phyloP scores from a whole-genome alignment of 768 basidiomycete genomes.

The Lentinula sp. region DNA sequence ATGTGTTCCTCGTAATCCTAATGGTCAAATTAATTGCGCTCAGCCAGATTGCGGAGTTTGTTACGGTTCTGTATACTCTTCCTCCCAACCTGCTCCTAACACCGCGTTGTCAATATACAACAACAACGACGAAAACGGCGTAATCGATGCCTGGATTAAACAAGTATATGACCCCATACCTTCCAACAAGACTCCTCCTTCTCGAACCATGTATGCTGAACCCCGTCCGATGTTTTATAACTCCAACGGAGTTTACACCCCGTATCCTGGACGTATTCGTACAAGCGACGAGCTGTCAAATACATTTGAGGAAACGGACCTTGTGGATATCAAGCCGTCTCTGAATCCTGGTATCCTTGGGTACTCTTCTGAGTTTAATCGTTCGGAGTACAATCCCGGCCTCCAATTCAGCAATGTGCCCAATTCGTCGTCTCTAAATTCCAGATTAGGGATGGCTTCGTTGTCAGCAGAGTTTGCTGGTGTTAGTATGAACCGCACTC shows the following conservation, averaged over 20 bases:
- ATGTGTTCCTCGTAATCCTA: slow-evolving; percentile 21
- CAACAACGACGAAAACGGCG: background rate
- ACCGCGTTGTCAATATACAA: slow-evolving; percentile 27
- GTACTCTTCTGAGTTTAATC: background rate
- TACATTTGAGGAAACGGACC: background rate
- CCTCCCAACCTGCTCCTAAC: slow-evolving; percentile 26
- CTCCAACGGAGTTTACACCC: background rate
- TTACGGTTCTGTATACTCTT: slow-evolving; percentile 54
- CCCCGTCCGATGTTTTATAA: background rate
- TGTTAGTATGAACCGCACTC: background rate
- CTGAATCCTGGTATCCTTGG: background rate
- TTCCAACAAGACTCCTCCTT: background rate
- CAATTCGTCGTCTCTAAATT: background rate
- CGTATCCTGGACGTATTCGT: background rate
- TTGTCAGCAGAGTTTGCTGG: background rate
- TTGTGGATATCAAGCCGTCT: background rate
- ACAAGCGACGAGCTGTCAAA: background rate
- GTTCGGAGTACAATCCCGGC: background rate
- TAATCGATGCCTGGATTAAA: slow-evolving; percentile 62
- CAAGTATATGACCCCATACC: slow-evolving; percentile 18
- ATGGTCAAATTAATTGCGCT: slow-evolving; percentile 29
- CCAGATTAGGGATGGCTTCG: background rate
- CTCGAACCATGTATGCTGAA: background rate
- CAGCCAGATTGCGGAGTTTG: slow-evolving; percentile 41
- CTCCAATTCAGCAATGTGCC: background rate